Evolutionary conservation across 225 moss, liverwort and hornwort genomes (phyloP), one percentile per base, ranked within the genome.

Genomic region (Rhytidiadelphus loreus): DNA sequence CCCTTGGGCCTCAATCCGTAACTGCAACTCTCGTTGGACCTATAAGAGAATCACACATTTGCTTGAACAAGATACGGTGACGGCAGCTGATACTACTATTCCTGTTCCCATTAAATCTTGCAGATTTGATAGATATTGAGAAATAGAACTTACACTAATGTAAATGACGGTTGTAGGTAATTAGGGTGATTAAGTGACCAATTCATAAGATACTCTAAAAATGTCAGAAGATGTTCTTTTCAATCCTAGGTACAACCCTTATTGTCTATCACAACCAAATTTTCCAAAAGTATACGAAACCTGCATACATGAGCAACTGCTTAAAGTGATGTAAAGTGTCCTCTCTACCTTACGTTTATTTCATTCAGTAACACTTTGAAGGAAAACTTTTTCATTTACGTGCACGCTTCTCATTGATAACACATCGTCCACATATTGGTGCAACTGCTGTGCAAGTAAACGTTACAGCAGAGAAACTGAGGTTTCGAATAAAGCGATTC

Each of bases 1-100:
- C 50, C 92, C 94, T 89, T 94, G 94, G n/a, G 93, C 93, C 65
- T 94, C 93, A 73, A 94, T 94, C 33, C 93, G 89, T 61, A 93
- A 63, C 79, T 94, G 93, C 83, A 90, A 86, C 93, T 94, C 91
- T 87, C 92, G 89, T 85, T 94, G 93, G 58, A 93, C 90, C 93
- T 94, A 77, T 25, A 50, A 69, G 61, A 74, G 62, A 24, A 90
- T 69, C 68, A 69, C 81, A 81, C 23, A 29, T 50, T 5, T 56
- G 19, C 72, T 80, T 61, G 43, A 86, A 80, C 73, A 88, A 86
- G 50, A 83, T 26, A 66, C 59, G 23, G 43, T 39, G 41, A 41
- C 70, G 70, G 70, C 43, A 70, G 84, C 70, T 69, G 23, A 70
- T 57, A 57, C 23, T 52, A 55, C n/a, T 35, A 50, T 57, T 70